Base-by-base conservation (phyloP, 306 rosid species). In the Cucumis hystrix region DNA sequence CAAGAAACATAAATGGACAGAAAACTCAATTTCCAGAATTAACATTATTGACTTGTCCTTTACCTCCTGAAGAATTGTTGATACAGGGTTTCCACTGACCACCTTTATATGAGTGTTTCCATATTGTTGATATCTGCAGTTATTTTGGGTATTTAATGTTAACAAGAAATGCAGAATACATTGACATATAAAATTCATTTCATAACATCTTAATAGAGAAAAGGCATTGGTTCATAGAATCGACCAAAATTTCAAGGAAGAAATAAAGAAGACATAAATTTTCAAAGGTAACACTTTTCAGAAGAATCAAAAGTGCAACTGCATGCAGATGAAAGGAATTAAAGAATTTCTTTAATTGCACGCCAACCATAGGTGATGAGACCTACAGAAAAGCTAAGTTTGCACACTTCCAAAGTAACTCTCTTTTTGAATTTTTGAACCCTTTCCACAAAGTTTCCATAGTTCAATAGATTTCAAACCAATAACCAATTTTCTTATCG, bases 31-130 rank as follows among this genome's bases (percentile, higher is more conserved):
- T 77, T 64, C 33, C 40, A n/a, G 54, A 35, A 5, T n/a, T 13
- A 78, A 73, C 33, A 78, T 18, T 30, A 75, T n/a, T 63, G 56
- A 47, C 30, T 20, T 14, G 59, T 78, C 78, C 14, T 70, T 15
- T 83, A 92, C 98, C 98, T 90, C 86, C 86, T 17, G 86, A 85
- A 58, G 96, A 89, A 67, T 54, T 86, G 84, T 79, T 82, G 43
- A 87, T 87, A 80, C 97, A 89, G 35, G 97, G 92, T 81, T 84
- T 92, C 97, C 97, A 92, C 63, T 87, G 89, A 13, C 84, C 90
- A 40, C 96, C 90, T 90, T 58, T 92, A 85, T 84, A 84, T 64
- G 90, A 88, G 81, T 33, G 85, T 88, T 83, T 92, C 98, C 98
- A 95, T 71, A 95, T 88, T 62, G 98, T 92, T 74, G 92, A 88